A percentile compares a stretch with the other conserved stretches of the same genome.
Evolutionary conservation across 768 basidiomycete species (phyloP).

Genomic region (Tylopilus rubrobrunneus): DNA sequence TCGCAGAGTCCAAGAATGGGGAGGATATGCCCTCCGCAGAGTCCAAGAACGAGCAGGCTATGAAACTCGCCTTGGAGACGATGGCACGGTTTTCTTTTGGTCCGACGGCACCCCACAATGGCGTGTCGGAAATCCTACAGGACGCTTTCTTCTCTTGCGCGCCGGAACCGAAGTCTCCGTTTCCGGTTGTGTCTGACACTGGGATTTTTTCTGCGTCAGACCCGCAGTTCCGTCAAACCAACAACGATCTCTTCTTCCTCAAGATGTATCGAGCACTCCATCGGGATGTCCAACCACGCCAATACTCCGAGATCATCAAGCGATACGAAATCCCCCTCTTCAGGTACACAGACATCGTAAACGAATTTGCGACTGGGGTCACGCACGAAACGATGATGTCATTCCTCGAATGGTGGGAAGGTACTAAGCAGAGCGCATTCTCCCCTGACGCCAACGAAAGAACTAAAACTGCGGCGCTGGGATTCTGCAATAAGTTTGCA

Average conservation of each 20-base stretch:
- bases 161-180: neutral
- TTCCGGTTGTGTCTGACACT: conserved; percentile 12
- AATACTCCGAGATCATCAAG: conserved; percentile 2
- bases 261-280: conserved; percentile 6
- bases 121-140: conserved; percentile 12
- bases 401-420: conserved; percentile 14
- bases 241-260: conserved; percentile 6
- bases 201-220: conserved; percentile 3
- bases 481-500: conserved; percentile 36
- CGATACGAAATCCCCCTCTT: conserved; percentile 8
- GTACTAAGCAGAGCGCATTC: neutral
- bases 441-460: neutral
- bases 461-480: neutral
- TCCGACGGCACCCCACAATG: conserved; percentile 26
- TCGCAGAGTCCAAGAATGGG: too few species aligned
- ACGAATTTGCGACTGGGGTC: conserved; percentile 11
- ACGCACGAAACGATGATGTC: conserved; percentile 6
- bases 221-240: conserved; percentile 5
- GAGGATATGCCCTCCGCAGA: conserved; percentile 49
- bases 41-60: neutral
- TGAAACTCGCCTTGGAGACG: conserved; percentile 53
- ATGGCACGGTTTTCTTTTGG: conserved; percentile 79
- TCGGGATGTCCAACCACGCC: neutral
- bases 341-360: conserved; percentile 5
- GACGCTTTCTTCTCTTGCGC: conserved; percentile 14